These are phyloP conservation scores for Primulina huaijiensis DNA, from an alignment of 257 asterid species.

Conservation along the genomic window DNA sequence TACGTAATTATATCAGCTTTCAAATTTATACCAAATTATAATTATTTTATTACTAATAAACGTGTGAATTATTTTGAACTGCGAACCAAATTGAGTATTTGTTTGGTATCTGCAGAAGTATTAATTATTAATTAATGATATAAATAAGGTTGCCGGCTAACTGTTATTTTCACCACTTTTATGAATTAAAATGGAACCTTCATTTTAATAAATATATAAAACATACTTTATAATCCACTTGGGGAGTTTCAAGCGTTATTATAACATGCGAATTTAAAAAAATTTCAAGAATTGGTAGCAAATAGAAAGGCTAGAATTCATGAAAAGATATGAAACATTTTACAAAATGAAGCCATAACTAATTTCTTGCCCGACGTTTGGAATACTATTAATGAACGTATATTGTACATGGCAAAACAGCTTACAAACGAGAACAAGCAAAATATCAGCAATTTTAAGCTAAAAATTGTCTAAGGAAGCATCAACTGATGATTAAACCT, in stretches of 20 bases:
- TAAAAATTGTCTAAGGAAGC: background rate
- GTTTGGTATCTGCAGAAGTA: too few relatives aligned
- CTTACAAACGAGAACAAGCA: background rate
- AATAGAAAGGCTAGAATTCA: too few relatives aligned
- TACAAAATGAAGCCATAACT: background rate
- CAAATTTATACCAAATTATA: too few relatives aligned
- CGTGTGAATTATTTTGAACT: too few relatives aligned
- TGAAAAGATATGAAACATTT: background rate
- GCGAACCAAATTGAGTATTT: too few relatives aligned
- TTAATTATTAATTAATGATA: too few relatives aligned
- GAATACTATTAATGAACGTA: background rate
- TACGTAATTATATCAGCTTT: too few relatives aligned
- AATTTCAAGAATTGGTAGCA: background rate
- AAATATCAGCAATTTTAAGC: background rate
- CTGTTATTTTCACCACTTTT: background rate
- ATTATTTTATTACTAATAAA: too few relatives aligned
- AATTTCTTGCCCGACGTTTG: background rate
- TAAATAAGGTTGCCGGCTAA: background rate
- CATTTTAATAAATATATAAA: too few relatives aligned
- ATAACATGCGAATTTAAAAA: background rate
- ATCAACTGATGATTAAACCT: background rate
- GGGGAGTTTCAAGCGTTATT: background rate
- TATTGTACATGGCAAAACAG: background rate
- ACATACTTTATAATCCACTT: background rate
- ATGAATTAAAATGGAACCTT: too few relatives aligned